Evolutionary conservation across 495 filamentous ascomycete species (phyloP), one percentile per base, ranked within the genome.

Genomic region (Parathielavia hyrcaniae): DNA sequence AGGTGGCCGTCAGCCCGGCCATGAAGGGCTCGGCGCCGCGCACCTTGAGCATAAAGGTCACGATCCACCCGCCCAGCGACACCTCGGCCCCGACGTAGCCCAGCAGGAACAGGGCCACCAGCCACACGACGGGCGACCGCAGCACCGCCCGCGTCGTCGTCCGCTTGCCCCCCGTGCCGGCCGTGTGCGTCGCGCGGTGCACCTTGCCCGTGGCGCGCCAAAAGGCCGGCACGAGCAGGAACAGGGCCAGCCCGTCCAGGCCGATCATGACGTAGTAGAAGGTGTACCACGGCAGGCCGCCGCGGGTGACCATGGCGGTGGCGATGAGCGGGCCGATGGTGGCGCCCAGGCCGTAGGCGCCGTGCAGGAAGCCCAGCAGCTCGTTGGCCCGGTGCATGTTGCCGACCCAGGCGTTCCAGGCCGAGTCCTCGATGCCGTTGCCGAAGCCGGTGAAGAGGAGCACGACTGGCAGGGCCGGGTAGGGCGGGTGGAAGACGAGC

Each of bases 41-140:
- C 46, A 89, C 86, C 26, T 74, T 79, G 59, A 93, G 85, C 71
- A 95, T 81, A 73, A 92, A 95, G 2, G 87, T 89, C 43, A 91
- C 88, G 40, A 95, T 84, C 91, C 90, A 96, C 16, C 91, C 87
- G 34, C 89, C 89, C 0, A 95, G 78, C 0, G 86, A 83, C 20
- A 96, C 90, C 58, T 96, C 90, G n/a, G 85, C 73, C 43, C 90
- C 90, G 12, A 93, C 88, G 64, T 93, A 95, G 40, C 81, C 81
- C 4, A 95, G 76, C 39, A 93, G 71, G 71, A 95, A 95, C 16
- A 87, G 44, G 10, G 90, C 80, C 38, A 83, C 81, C 22, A 93
- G 70, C 89, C 89, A 96, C 26, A 86, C 86, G 4, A 93, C 71
- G 41, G 69, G 71, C 36, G 69, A 52, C 12, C 55, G 48, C 39